Conservation (phyloP, 371 early-diverging fungal genomes). For the Chytridium lagenaria region DNA sequence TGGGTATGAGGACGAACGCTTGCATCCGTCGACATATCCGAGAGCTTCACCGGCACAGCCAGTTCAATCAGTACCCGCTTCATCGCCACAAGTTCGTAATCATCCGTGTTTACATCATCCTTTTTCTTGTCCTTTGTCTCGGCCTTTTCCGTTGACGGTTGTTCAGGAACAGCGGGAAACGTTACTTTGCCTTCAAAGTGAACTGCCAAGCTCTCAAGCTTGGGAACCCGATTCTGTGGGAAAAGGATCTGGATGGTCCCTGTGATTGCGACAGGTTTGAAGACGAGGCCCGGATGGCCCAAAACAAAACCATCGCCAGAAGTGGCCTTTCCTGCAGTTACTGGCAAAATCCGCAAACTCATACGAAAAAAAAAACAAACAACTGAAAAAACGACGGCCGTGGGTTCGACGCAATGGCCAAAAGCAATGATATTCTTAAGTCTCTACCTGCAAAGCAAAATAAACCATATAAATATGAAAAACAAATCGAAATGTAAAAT, state of each 20-base stretch:
- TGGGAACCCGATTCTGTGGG: not conserved
- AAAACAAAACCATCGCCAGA: slow-evolving; percentile 5
- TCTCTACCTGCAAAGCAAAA: too few species aligned
- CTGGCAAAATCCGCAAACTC: not conserved
- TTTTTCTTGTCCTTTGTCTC: not conserved
- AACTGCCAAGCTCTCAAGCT: not conserved
- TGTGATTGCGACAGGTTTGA: not conserved
- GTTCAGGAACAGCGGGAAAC: not conserved
- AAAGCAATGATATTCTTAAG: too few species aligned
- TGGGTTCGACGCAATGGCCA: too few species aligned
- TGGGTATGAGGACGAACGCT: not conserved
- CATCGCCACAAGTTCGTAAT: not conserved
- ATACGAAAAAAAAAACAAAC: too few species aligned
- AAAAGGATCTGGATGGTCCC: slow-evolving; percentile 3
- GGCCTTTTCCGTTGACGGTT: not conserved
- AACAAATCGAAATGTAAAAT: too few species aligned
- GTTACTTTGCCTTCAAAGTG: slow-evolving; percentile 8
- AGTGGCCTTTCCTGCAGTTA: not conserved
- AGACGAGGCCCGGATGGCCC: slow-evolving; percentile 14
- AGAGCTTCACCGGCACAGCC: slow-evolving; percentile 3
- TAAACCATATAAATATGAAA: too few species aligned
- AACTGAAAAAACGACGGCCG: too few species aligned
- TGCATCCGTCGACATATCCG: not conserved
- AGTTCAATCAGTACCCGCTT: slow-evolving; percentile 2
- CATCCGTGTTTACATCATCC: not conserved